These are phyloP conservation scores for Rhipidocladum racemiflorum DNA, from an alignment of 176 grass and related monocot genomes.

Conservation along the genomic window DNA sequence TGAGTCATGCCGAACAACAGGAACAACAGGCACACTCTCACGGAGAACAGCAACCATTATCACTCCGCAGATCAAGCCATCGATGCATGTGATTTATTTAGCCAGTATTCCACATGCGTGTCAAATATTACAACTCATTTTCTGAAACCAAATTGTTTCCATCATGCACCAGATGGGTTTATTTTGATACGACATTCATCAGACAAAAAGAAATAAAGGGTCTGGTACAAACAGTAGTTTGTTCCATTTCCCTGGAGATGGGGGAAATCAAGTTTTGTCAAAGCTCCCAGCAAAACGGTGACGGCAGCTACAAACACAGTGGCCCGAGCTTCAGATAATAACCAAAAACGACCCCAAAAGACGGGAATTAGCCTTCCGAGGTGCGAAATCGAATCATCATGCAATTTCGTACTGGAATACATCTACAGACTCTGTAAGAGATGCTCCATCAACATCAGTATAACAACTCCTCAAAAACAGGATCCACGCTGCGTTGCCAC, in stretches of 20 bases:
- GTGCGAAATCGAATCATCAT: slow-evolving; percentile 1
- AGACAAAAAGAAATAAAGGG: neutral
- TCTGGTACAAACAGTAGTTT: slow-evolving; percentile 46
- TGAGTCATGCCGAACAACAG: too few species aligned
- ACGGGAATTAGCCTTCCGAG: neutral
- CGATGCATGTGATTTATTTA: neutral
- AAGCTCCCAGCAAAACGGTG: neutral
- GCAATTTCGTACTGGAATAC: neutral
- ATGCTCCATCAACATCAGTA: slow-evolving; percentile 45
- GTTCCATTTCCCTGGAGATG: slow-evolving; percentile 36
- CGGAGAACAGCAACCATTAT: too few species aligned
- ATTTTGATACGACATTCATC: slow-evolving; percentile 13
- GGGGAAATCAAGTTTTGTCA: neutral
- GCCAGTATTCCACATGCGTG: neutral
- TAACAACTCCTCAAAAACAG: slow-evolving; percentile 65
- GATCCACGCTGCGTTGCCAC: slow-evolving; percentile 77
- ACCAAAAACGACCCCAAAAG: neutral
- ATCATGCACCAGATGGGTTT: slow-evolving; percentile 28
- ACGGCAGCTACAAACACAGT: neutral
- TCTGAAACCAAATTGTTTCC: neutral
- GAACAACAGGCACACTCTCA: too few species aligned
- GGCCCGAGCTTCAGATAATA: neutral
- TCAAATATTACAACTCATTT: neutral
- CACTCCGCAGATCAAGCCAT: neutral
- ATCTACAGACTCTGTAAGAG: slow-evolving; percentile 18